Base-by-base conservation (phyloP, 2,329 filamentous ascomycete species). In the Decorospora gaudefroyi region DNA sequence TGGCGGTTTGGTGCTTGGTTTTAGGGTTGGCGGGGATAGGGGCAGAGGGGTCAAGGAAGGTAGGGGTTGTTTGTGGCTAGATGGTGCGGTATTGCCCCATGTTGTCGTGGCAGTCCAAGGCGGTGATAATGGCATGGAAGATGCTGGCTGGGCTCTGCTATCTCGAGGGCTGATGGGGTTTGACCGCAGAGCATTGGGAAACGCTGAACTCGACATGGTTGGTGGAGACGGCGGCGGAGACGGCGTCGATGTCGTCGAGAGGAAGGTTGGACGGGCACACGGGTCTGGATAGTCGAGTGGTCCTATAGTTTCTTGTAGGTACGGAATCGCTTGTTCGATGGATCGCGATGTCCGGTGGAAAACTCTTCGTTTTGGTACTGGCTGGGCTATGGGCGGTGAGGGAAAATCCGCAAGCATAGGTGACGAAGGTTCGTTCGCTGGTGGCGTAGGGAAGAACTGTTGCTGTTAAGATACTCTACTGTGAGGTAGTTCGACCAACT, bases 201-300 rank as follows among this genome's bases (percentile, higher is more conserved):
- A 61, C 1, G 49, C 40, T n/a, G 59, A 44, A 25, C 49, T 62
- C 6, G 53, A 57, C 27, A 61, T 55, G 9, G 49, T 50, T n/a
- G 44, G 40, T 21, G 63, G 58, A n/a, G 65, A 65, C 27, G 57
- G 48, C 7, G 65, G 65, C 9, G 65, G 66, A 4, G 65, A 68
- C 3, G 66, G 66, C 4, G 67, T 68, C 3, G 63, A 65, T 22
- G 64, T 53, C 17, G 64, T 56, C 4, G 67, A 68, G 10, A 68
- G 56, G 27, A 69, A 70, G 3, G 65, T 69, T 23, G 65, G 61
- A 4, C 65, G 59, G 19, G 51, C 51, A 10, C 56, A 45, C 4
- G 40, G 32, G 6, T 21, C 55, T 28, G 52, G 49, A 8, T 51
- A 49, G 9, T 42, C 38, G 4, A 48, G 49, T 6, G 53, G 56